Evolutionary conservation across 805 yeast genomes (phyloP), one percentile per base, ranked within the genome.

Genomic region (Lachancea cidri): DNA sequence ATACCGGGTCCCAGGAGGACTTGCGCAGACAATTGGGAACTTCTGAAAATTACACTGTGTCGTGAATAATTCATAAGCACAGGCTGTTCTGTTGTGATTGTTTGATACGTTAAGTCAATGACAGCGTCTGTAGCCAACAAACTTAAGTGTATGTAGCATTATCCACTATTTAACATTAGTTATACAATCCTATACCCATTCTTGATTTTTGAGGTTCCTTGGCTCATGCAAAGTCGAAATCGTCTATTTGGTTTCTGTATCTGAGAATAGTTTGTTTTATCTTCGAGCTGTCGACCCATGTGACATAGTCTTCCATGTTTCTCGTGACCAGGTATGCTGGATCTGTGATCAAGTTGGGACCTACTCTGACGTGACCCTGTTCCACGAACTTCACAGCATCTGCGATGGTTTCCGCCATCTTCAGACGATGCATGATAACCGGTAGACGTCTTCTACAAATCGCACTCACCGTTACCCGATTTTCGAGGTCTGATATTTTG

Each of bases 281-380:
- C 81, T 93, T 94, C 52, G 95, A 83, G 32, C 81, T 76, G 57
- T 93, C 97, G n/a, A 86, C 93, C 99, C 99, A 93, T 3, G 98
- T 93, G 53, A 93, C 73, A 63, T 87, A 93, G 63, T 93, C 99
- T 61, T 93, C 99, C 84, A 93, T 74, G 54, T 79, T 86, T 59
- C 96, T 76, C 2, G 97, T 91, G 4, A 93, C 93, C 54, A 94
- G 70, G 60, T 82, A 91, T 0, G 98, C 96, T 3, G 98, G 94
- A 62, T 93, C 98, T 1, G 96, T 89, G 33, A 94, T 82, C 19
- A 94, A 83, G 58, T 87, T 84, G 9, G 98, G 98, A 0, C 99
- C 99, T 5, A 93, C 95, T 52, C 98, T 76, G 2, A 93, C 95
- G 57, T 93, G 98, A 2, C 99, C 99, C 62, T 93, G 98, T 58